Conservation (phyloP, 164 flowering plant species). For the Macadamia integrifolia region DNA sequence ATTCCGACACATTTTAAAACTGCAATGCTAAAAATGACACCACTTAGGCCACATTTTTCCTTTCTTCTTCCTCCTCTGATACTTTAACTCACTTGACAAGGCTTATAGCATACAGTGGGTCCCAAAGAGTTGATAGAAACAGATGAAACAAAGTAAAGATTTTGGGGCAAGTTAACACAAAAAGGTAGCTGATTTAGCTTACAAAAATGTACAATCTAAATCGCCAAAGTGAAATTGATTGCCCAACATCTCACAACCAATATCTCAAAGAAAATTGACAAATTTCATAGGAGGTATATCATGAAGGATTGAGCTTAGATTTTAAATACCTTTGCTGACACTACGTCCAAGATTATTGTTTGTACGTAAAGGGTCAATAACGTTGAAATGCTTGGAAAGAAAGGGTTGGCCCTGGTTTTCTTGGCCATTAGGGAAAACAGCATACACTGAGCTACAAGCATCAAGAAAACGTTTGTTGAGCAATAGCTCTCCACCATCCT, state of each 20-base stretch:
- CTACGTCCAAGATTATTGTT: conserved; percentile 98
- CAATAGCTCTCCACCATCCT: conserved; percentile 73
- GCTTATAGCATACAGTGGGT: too few species aligned
- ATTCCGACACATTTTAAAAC: too few species aligned
- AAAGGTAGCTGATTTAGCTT: too few species aligned
- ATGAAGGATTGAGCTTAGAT: neutral
- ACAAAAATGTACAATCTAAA: too few species aligned
- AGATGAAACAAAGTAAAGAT: too few species aligned
- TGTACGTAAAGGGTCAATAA: conserved; percentile 87
- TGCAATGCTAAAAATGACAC: too few species aligned
- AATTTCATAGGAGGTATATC: neutral
- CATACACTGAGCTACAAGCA: conserved; percentile 65
- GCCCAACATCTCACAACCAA: neutral
- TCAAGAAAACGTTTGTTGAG: conserved; percentile 74
- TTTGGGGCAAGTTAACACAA: too few species aligned
- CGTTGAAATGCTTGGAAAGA: conserved; percentile 83
- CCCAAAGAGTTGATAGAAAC: too few species aligned
- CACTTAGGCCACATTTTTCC: too few species aligned
- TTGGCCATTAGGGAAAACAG: conserved; percentile 75
- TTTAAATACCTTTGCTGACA: conserved; percentile 87
- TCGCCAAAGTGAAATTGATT: neutral
- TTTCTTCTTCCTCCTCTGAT: too few species aligned
- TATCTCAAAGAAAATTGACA: neutral
- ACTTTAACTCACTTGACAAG: too few species aligned
- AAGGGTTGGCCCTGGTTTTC: conserved; percentile 84